Evolutionary conservation across 129 eudicot genomes (phyloP).

Genomic region (Glebionis coronaria): DNA sequence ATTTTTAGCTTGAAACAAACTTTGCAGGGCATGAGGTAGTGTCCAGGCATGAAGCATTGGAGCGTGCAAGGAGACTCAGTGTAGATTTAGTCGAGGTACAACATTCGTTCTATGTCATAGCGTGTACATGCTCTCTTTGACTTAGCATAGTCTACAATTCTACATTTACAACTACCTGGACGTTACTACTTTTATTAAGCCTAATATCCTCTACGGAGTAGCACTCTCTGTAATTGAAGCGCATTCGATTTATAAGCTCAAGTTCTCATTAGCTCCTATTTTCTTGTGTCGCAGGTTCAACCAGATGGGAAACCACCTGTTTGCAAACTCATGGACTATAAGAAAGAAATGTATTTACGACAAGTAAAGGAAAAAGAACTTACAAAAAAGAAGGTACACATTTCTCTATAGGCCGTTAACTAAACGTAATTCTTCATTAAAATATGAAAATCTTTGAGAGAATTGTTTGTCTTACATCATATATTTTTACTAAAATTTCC

Average conservation of each 20-base stretch:
- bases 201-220: background rate
- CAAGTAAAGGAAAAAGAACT: conserved; percentile 53
- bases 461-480: background rate
- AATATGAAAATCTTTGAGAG: background rate
- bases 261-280: background rate
- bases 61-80: conserved; percentile 45
- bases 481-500: background rate
- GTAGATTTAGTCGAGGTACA: conserved; percentile 47
- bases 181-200: background rate
- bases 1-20: background rate
- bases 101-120: background rate
- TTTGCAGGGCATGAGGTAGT: conserved; percentile 61
- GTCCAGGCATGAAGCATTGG: conserved; percentile 58
- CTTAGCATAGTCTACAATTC: background rate
- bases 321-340: conserved; percentile 76
- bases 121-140: background rate
- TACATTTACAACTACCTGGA: background rate
- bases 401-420: background rate
- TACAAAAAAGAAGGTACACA: conserved; percentile 49
- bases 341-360: conserved; percentile 49
- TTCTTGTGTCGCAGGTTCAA: conserved; percentile 51
- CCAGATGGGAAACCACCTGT: conserved; percentile 68
- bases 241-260: background rate
- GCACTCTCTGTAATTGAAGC: too few relatives aligned
- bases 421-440: background rate